Evolutionary conservation across 2,329 filamentous ascomycete species (phyloP).

Genomic region (Aspergillaceae sp.): DNA sequence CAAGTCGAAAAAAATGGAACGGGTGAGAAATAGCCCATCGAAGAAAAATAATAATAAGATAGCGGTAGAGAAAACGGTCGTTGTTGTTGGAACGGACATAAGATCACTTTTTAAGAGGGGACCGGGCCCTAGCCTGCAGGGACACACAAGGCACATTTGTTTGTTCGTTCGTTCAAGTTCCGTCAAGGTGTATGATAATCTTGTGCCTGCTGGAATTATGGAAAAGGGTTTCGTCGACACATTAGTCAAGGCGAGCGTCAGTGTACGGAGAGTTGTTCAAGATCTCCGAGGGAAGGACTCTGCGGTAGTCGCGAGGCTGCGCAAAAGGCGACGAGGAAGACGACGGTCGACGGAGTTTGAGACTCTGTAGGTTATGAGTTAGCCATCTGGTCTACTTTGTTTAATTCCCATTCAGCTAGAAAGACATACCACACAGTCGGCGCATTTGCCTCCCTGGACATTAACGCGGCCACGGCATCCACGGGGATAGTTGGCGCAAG

Average conservation of each 20-base stretch:
- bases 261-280: constrained; percentile 21
- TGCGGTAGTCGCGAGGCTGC: constrained; percentile 31
- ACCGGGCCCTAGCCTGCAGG: constrained; percentile 10
- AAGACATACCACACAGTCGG: constrained; percentile 37
- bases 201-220: too few species aligned
- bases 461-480: constrained; percentile 41
- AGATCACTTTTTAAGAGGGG: constrained; percentile 1
- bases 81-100: not conserved
- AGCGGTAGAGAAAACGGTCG: not conserved
- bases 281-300: constrained; percentile 26
- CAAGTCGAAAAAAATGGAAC: constrained; percentile 4
- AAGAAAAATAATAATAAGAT: not conserved
- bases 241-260: constrained; percentile 3
- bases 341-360: constrained; percentile 31
- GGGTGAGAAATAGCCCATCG: constrained; percentile 2
- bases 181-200: too few species aligned
- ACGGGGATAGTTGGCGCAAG: constrained; percentile 40
- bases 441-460: constrained; percentile 34
- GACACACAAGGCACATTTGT: too few species aligned
- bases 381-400: not conserved
- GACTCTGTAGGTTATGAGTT: constrained; percentile 14
- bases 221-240: not conserved
- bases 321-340: constrained; percentile 33
- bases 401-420: not conserved
- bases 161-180: too few species aligned